Base-by-base conservation (phyloP, 1,284 basidiomycete species). In the Earliella scabrosa region DNA sequence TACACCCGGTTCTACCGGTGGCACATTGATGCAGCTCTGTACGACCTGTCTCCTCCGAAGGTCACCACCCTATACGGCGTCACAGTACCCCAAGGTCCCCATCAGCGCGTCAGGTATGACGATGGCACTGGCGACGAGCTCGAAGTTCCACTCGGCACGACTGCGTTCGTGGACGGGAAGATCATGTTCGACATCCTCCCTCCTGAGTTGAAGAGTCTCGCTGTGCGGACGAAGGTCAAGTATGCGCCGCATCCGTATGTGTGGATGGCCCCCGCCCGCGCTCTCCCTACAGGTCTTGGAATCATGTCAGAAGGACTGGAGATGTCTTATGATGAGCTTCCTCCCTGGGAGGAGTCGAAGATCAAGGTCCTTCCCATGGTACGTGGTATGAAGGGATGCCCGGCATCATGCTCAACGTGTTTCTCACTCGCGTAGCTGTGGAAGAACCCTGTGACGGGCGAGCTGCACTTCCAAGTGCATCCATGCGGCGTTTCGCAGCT, bases 21-120 rank as follows among this genome's bases (percentile, higher is more conserved):
- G 93, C 94, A 97, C 74, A 96, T 97, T 71, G 95, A 97, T 66
- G 95, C 95, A 1, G 95, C 95, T 0, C 75, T 97, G 24, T 97
- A 97, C 72, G 87, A 92, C 59, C 82, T 94, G 23, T 83, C 85
- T 21, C 92, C 92, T n/a, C 95, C 95, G 2, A 88, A 83, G 64
- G 94, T 94, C 38, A 97, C 95, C 2, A 93, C 94, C 0, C 83
- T 97, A 8, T 94, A 95, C 63, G 93, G 87, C 0, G 77, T 96
- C 54, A 78, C 69, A 1, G 88, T 96, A 0, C 95, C 95, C 0
- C 63, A 79, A 29, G 94, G 93, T 1, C 69, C 75, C 2, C 67
- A 61, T 18, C 94, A 96, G 77, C 79, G 78, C 1, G 83, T 87
- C 54, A 76, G 90, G 45, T 97, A 97, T 71, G 95, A 97, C 67